Evolutionary conservation across 2,329 filamentous ascomycete genomes (phyloP).

Genomic region (Graphium sp.): DNA sequence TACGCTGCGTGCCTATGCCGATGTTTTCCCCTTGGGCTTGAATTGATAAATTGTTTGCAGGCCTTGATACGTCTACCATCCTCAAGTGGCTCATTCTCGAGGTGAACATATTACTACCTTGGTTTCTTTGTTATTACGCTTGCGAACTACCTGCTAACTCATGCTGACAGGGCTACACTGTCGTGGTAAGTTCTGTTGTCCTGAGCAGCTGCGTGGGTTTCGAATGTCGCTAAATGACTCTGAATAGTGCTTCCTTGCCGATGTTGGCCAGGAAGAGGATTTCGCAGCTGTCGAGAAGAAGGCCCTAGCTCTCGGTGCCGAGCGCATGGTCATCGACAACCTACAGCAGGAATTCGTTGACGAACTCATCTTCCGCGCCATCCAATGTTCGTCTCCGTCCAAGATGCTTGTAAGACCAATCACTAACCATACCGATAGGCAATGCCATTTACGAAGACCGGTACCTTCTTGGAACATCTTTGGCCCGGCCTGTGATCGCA

Average conservation of each 20-base stretch:
- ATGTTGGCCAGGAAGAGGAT: conserved; percentile 57
- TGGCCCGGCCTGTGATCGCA: conserved; percentile 49
- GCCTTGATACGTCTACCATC: conserved; percentile 24
- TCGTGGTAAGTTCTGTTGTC: conserved; percentile 2
- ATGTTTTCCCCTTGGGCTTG: no score
- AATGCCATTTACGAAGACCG: conserved; percentile 44
- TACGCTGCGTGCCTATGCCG: no score
- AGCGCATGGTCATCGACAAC: conserved; percentile 33
- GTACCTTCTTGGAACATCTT: conserved; percentile 26
- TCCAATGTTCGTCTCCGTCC: conserved; percentile 31
- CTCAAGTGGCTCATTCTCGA: conserved; percentile 21
- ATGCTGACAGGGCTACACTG: conserved; percentile 7
- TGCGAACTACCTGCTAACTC: no score
- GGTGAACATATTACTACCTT: no score
- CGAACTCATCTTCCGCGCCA: conserved; percentile 58
- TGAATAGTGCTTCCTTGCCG: conserved; percentile 28
- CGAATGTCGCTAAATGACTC: neutral
- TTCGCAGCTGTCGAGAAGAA: conserved; percentile 51
- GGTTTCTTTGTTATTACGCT: no score
- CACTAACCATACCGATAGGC: conserved; percentile 3
- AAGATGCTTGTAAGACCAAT: conserved; percentile 32
- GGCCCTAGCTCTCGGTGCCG: conserved; percentile 20
- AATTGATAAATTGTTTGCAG: conserved; percentile 9
- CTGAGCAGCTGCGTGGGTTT: neutral
- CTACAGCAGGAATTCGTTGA: conserved; percentile 57